These are phyloP conservation scores for Annulohypoxylon stygium DNA, from an alignment of 495 filamentous ascomycete species.

Conservation along the genomic window DNA sequence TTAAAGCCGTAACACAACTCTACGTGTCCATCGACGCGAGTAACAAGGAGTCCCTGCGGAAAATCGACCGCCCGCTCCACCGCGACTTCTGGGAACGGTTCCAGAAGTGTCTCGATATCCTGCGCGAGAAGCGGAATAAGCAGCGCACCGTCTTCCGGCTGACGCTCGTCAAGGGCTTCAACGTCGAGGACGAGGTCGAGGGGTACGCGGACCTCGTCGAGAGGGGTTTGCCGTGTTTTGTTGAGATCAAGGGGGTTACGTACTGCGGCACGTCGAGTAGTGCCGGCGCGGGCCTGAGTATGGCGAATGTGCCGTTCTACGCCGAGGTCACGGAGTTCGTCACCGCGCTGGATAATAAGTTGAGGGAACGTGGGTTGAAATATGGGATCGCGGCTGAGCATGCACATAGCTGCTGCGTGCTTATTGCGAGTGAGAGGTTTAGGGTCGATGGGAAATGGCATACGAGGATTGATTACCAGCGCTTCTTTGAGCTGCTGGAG, in stretches of 20 bases:
- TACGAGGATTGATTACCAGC: conserved; percentile 88
- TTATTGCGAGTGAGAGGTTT: conserved; percentile 85
- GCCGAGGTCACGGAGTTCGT: conserved; percentile 88
- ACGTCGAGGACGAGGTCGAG: conserved; percentile 90
- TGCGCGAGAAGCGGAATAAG: conserved; percentile 80
- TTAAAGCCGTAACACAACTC: conserved; percentile 88
- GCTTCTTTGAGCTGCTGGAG: conserved; percentile 88
- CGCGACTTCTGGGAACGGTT: conserved; percentile 98
- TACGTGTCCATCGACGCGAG: conserved; percentile 96
- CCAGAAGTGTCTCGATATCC: conserved; percentile 87
- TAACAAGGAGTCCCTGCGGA: conserved; percentile 86
- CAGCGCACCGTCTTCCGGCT: conserved; percentile 96
- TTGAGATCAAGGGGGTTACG: conserved; percentile 96
- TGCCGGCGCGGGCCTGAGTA: conserved; percentile 84
- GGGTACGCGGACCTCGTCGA: conserved; percentile 93
- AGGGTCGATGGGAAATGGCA: conserved; percentile 82
- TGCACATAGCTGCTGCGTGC: conserved; percentile 90
- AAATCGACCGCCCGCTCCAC: conserved; percentile 91
- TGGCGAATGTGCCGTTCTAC: conserved; percentile 97
- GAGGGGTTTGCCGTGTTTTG: conserved; percentile 85
- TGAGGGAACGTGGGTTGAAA: conserved; percentile 73
- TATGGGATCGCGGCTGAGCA: conserved; percentile 97
- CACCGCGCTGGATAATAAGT: conserved; percentile 72
- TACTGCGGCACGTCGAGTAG: conserved; percentile 92
- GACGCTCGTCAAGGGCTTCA: conserved; percentile 94